Conservation (phyloP, 1,139 yeast species). For the Sugiyamaella grinbergsii region DNA sequence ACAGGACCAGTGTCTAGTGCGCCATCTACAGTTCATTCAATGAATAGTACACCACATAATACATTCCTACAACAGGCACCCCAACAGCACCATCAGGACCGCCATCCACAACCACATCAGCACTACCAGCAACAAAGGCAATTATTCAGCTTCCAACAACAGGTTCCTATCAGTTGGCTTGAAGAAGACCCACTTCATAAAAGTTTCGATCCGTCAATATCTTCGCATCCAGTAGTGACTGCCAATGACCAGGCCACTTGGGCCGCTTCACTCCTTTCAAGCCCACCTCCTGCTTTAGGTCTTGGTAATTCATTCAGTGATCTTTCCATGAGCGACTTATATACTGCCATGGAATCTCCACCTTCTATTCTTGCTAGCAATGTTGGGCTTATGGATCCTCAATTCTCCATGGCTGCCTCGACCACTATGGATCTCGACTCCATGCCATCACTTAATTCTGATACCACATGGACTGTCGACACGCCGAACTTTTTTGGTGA, state of each 20-base stretch:
- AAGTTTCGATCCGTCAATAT: background rate
- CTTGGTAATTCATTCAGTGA: constrained; percentile 10
- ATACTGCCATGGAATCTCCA: constrained; percentile 13
- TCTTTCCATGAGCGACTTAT: constrained; percentile 13
- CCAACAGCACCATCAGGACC: constrained; percentile 11
- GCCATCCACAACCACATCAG: constrained; percentile 15
- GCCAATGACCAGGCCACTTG: background rate
- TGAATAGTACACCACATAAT: background rate
- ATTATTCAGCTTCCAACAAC: background rate
- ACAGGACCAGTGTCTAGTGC: background rate
- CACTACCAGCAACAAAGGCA: constrained; percentile 18
- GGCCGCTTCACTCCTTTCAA: constrained; percentile 3
- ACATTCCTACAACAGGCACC: background rate
- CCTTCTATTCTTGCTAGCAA: constrained; percentile 5
- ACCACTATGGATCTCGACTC: constrained; percentile 1
- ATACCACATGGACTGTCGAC: constrained; percentile 10
- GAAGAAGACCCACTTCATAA: constrained; percentile 5
- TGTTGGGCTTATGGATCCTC: constrained; percentile 4
- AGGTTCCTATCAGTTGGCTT: background rate
- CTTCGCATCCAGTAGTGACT: background rate
- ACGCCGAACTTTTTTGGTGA: constrained; percentile 10
- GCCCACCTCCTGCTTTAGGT: constrained; percentile 2
- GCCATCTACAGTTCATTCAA: constrained; percentile 1
- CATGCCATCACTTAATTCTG: constrained; percentile 3
- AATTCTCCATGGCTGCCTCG: background rate